Base-by-base conservation (phyloP, 495 filamentous ascomycete species). In the Lasiosphaeria miniovina region DNA sequence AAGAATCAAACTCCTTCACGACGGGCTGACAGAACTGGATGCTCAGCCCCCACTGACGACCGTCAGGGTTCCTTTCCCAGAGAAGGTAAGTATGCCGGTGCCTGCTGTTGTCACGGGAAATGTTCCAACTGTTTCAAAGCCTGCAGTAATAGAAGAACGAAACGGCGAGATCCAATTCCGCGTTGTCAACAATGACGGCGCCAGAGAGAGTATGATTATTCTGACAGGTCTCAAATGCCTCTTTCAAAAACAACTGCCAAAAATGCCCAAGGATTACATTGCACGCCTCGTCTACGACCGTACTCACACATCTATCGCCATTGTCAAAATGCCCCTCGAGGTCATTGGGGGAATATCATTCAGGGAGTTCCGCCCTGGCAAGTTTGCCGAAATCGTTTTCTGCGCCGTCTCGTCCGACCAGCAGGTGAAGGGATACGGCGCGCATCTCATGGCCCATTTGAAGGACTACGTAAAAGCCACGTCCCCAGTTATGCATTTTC, bases 181-280 rank as follows among this genome's bases (percentile, higher is more conserved):
- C 40, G 93, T 96, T 0, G 93, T 97, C 59, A 96, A 98, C 74
- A 98, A 98, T 69, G 93, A 98, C 67, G 88, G 88, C 63, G 77
- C 82, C 9, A 81, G 86, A 43, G 90, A 96, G 66, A 92, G 88
- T 74, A 83, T 88, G 33, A 91, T 97, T 64, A 91, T 98, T 63
- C 81, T 98, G 14, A 96, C 92, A 0, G 93, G 93, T 4, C 73
- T 98, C 49, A 97, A 97, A 72, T 96, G 91, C 69, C 93, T 98
- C 48, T 98, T 98, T 65, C 93, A 98, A 71, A 97, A 98, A 61
- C 93, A 98, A 62, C 81, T 98, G 0, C 93, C 93, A 0, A 97
- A 96, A 74, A 98, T 97, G 93, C 93, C 93, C 1, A 96, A 96
- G 71, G 92, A 97, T 62, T 98, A 97, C 70, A 96, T 98, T 59